Conservation (phyloP, 2,329 filamentous ascomycete species). For the Byssochlamys sp. region DNA sequence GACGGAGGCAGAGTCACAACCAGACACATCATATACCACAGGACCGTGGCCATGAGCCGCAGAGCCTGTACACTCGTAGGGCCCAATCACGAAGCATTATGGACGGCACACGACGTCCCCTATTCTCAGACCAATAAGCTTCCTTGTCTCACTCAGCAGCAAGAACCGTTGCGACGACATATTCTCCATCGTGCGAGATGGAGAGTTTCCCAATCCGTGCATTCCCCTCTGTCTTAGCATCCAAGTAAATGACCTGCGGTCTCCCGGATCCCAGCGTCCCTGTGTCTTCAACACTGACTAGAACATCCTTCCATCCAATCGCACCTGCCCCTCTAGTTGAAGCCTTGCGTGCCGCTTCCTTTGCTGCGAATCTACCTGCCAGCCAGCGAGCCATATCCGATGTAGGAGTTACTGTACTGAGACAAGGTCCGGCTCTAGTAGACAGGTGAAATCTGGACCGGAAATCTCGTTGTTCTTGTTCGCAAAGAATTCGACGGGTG, state of each 20-base stretch:
- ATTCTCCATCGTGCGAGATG: conserved; percentile 80
- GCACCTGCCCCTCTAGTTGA: conserved; percentile 44
- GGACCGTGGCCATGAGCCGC: background rate
- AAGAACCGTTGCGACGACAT: conserved; percentile 49
- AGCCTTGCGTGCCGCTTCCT: conserved; percentile 67
- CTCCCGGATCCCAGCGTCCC: conserved; percentile 10
- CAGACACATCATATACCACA: background rate
- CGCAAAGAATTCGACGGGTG: conserved; percentile 32
- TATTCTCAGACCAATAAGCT: background rate
- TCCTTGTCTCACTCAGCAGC: conserved; percentile 21
- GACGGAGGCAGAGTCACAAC: background rate
- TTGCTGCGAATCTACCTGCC: conserved; percentile 56
- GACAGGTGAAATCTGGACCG: conserved; percentile 18
- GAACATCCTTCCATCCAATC: conserved; percentile 55
- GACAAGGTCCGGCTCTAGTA: background rate
- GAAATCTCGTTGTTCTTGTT: conserved; percentile 31
- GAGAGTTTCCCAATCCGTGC: conserved; percentile 59
- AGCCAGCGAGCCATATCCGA: conserved; percentile 34
- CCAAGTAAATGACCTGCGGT: conserved; percentile 31
- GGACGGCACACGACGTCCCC: background rate
- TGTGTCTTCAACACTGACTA: conserved; percentile 26
- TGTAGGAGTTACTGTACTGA: conserved; percentile 9
- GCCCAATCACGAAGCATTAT: background rate
- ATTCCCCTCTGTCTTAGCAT: conserved; percentile 7
- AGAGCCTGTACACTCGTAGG: background rate